Conservation (phyloP, 2,329 filamentous ascomycete species). For the Ascochyta viciae-villosae region DNA sequence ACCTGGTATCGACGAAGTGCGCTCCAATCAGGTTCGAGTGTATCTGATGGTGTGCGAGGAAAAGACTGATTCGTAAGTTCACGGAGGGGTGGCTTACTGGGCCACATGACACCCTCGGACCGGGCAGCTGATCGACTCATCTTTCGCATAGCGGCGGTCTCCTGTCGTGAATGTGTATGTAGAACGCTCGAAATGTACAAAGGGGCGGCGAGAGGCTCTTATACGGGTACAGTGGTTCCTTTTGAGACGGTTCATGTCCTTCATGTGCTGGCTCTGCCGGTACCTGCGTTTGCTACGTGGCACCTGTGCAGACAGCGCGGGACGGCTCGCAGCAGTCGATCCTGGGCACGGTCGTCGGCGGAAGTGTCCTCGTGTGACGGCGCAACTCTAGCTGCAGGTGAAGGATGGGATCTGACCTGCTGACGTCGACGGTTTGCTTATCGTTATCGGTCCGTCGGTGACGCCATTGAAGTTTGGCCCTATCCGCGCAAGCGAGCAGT, state of each 20-base stretch:
- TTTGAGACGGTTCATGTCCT: conserved; percentile 34
- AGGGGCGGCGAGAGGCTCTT: conserved; percentile 29
- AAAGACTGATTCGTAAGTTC: conserved; percentile 46
- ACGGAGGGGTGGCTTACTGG: conserved; percentile 47
- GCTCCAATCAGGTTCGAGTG: conserved; percentile 40
- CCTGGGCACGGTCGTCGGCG: conserved; percentile 39
- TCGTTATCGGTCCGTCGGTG: conserved; percentile 31
- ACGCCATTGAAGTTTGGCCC: conserved; percentile 29
- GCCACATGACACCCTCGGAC: conserved; percentile 45
- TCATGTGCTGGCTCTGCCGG: conserved; percentile 37
- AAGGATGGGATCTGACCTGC: conserved; percentile 24
- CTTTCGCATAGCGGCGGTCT: conserved; percentile 33
- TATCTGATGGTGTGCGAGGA: conserved; percentile 47
- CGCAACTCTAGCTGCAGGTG: conserved; percentile 39
- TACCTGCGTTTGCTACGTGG: conserved; percentile 49
- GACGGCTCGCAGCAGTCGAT: conserved; percentile 49
- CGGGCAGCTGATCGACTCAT: conserved; percentile 47
- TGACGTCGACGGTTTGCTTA: conserved; percentile 26
- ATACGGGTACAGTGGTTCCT: conserved; percentile 28
- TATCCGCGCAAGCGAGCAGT: conserved; percentile 20
- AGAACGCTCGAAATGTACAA: conserved; percentile 20
- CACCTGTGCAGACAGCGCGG: conserved; percentile 43
- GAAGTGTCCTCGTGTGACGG: conserved; percentile 32
- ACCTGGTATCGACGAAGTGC: conserved; percentile 41
- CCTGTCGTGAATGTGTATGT: conserved; percentile 26